Evolutionary conservation across 306 rosid species (phyloP), one percentile per base, ranked within the genome.

Genomic region (Cicer chorassanicum): DNA sequence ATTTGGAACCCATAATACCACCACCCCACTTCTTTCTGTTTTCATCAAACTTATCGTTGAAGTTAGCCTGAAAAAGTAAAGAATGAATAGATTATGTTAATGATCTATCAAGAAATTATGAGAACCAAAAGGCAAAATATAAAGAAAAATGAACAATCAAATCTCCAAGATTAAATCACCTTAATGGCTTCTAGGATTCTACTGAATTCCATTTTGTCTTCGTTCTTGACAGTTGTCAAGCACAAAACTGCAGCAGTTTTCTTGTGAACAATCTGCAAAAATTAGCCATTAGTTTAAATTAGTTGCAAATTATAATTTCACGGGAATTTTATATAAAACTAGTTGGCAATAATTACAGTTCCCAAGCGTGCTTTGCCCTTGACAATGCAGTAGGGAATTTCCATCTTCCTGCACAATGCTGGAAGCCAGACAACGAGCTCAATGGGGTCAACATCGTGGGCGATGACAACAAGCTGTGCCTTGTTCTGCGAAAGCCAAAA

Each of bases 341-440:
- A 72, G 4, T 6, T 1, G 2, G 1, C 1, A 49, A 24, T 10
- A 72, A 15, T 70, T 89, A 91, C 97, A 49, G 91, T 10, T 80
- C 97, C 92, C 50, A 91, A 45, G 6, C 91, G 89, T 10, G 97
- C 85, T 75, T 91, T 89, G 14, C 97, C 97, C 87, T 91, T 91
- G 61, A 89, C 92, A 80, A 91, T 89, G 84, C 92, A 91, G 73
- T 87, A 89, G 0, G 97, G 95, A 45, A 89, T 91, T 81, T 89
- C 92, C 97, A 91, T 91, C 84, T 87, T 89, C 73, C 92, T 89
- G 82, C 97, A 91, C 78, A 87, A 61, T 2, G 92, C 91, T 6
- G 92, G 95, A 36, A 91, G 92, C 97, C 97, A 91, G 2, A 91
- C 95, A 0, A 88, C 92, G 59, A 91, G 80, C 73, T 91, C 97